These are phyloP conservation scores for Panaeolus cyanescens DNA, from an alignment of 768 basidiomycete genomes.

Conservation along the genomic window DNA sequence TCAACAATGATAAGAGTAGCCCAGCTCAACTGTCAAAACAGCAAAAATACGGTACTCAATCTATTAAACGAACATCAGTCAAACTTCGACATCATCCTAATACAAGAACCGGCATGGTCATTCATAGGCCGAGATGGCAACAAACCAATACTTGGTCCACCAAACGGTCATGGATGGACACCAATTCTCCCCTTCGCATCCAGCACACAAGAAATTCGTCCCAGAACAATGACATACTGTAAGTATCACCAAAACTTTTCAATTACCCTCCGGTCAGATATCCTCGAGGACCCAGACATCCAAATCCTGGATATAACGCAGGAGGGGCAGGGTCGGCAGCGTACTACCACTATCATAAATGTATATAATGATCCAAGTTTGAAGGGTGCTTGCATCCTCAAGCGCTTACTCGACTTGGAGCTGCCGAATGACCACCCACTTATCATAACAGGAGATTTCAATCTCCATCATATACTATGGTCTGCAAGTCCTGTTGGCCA, in stretches of 20 bases:
- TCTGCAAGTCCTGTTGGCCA: not conserved
- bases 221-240: slow-evolving; percentile 19
- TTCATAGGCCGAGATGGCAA: slow-evolving; percentile 16
- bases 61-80: slow-evolving; percentile 17
- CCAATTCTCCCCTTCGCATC: slow-evolving; percentile 2
- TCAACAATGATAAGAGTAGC: slow-evolving; percentile 10
- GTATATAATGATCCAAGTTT: slow-evolving; percentile 20
- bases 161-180: not conserved
- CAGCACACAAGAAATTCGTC: slow-evolving; percentile 3
- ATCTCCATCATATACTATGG: slow-evolving; percentile 25
- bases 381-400: slow-evolving; percentile 46
- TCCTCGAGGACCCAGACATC: slow-evolving; percentile 14
- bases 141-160: slow-evolving; percentile 8
- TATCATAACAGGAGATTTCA: slow-evolving; percentile 25
- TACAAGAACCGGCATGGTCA: slow-evolving; percentile 26
- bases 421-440: slow-evolving; percentile 14
- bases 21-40: slow-evolving; percentile 21
- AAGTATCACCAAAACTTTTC: slow-evolving; percentile 6
- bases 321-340: slow-evolving; percentile 4
- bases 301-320: slow-evolving; percentile 22
- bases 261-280: slow-evolving; percentile 1
- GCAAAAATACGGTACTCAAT: slow-evolving; percentile 7
- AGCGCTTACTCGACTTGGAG: not conserved
- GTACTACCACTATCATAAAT: slow-evolving; percentile 18
- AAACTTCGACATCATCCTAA: slow-evolving; percentile 22